phyloP scores from a whole-genome alignment of 2,329 filamentous ascomycete genomes.

The Colletotrichum magnum region DNA sequence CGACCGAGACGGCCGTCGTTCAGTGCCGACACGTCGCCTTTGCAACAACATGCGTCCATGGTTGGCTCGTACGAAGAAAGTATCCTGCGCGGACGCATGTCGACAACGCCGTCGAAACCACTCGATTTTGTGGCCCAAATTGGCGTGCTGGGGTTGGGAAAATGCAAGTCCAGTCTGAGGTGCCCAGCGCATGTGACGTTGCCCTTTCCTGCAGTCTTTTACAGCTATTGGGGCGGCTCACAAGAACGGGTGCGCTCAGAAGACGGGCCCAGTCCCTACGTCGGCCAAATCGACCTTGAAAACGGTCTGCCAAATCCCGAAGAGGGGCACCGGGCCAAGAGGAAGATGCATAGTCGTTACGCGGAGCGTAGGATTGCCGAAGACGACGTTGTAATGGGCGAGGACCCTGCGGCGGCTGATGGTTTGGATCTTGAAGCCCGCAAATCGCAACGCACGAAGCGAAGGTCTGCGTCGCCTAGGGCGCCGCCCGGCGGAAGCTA shows the following conservation, averaged over 20 bases:
- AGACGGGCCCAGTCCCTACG: constrained; percentile 95
- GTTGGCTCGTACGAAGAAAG: constrained; percentile 98
- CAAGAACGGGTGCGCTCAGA: constrained; percentile 75
- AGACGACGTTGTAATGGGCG: constrained; percentile 45
- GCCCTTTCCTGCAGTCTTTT: constrained; percentile 95
- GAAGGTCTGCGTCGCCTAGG: constrained; percentile 59
- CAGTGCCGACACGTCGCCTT: constrained; percentile 79
- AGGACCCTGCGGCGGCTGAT: constrained; percentile 30
- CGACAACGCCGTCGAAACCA: constrained; percentile 92
- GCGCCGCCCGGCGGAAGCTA: constrained; percentile 90
- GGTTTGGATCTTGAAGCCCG: constrained; percentile 50
- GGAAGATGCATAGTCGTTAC: constrained; percentile 63
- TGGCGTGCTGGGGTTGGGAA: constrained; percentile 89
- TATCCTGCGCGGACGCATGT: constrained; percentile 95
- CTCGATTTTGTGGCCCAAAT: constrained; percentile 96
- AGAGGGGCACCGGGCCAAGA: constrained; percentile 62
- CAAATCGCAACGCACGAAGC: constrained; percentile 47
- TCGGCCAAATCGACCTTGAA: constrained; percentile 92
- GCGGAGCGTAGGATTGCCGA: constrained; percentile 53
- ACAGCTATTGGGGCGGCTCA: constrained; percentile 84
- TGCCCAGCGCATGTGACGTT: constrained; percentile 93
- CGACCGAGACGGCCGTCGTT: constrained; percentile 78
- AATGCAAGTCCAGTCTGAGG: constrained; percentile 86
- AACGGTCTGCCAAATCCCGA: constrained; percentile 75
- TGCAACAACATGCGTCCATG: constrained; percentile 94